Conservation (phyloP, 2,329 filamentous ascomycete species). For the Alternaria sp. region DNA sequence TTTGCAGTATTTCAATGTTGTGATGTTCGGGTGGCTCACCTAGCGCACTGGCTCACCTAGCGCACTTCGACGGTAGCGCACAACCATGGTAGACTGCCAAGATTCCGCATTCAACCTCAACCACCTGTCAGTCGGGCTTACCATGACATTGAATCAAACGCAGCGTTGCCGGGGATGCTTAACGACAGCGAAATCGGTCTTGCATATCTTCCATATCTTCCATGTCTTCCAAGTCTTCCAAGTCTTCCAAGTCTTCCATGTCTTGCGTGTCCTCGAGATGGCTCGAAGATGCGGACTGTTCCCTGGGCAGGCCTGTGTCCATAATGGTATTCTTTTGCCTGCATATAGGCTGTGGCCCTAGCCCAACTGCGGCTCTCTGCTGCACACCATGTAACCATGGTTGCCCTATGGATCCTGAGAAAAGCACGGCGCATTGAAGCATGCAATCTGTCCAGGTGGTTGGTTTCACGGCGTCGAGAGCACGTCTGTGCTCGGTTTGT, state of each 20-base stretch:
- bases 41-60: no score
- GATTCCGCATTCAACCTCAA: slow-evolving; percentile 20
- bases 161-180: not conserved
- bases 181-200: not conserved
- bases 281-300: not conserved
- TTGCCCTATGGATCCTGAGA: slow-evolving; percentile 12
- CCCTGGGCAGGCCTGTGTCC: not conserved
- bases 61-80: no score
- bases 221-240: no score
- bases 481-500: slow-evolving; percentile 36
- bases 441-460: slow-evolving; percentile 26
- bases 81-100: slow-evolving; percentile 36
- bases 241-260: no score
- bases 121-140: slow-evolving; percentile 23
- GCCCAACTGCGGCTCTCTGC: slow-evolving; percentile 22
- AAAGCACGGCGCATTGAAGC: slow-evolving; percentile 23
- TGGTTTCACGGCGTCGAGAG: slow-evolving; percentile 32
- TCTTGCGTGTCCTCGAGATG: not conserved
- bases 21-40: no score
- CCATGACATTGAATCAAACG: slow-evolving; percentile 6
- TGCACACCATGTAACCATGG: slow-evolving; percentile 6
- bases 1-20: no score
- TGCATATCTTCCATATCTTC: no score
- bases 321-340: slow-evolving; percentile 23
- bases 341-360: slow-evolving; percentile 29